A percentile compares a stretch with the other conserved stretches of the same genome.
These are phyloP conservation scores for Vaccinium corymbosum DNA, from an alignment of 148 eudicot genomes.

Conservation along the genomic window DNA sequence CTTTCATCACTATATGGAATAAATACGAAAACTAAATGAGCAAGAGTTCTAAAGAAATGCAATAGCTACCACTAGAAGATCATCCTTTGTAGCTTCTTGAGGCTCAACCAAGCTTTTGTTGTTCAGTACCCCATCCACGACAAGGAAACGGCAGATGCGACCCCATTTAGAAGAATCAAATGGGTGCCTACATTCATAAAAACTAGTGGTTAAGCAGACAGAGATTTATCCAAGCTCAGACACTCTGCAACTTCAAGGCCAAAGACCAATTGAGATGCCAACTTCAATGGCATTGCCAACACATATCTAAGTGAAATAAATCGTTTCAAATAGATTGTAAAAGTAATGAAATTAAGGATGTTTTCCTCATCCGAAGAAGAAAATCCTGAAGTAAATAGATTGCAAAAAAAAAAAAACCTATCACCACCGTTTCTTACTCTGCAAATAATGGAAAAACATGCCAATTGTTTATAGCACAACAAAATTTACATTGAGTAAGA, in stretches of 20 bases:
- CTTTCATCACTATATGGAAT: background rate
- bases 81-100: conserved; percentile 74
- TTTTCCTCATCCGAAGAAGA: background rate
- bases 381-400: background rate
- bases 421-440: background rate
- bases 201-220: conserved; percentile 2
- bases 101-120: conserved; percentile 70
- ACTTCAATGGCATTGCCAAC: background rate
- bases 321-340: background rate
- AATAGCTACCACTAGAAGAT: conserved; percentile 80
- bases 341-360: background rate
- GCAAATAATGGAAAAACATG: background rate
- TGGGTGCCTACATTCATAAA: conserved; percentile 70
- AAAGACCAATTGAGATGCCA: background rate
- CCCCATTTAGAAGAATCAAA: conserved; percentile 99
- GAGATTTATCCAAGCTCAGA: background rate
- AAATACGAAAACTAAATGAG: background rate
- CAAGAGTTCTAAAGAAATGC: background rate
- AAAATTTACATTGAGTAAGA: background rate
- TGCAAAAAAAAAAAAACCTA: too few species aligned
- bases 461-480: background rate
- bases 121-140: conserved; percentile 50
- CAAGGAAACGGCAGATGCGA: conserved; percentile 77
- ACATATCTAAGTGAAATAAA: background rate
- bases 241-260: background rate